Evolutionary conservation across 306 rosid genomes (phyloP), one percentile per base, ranked within the genome.

Genomic region (Vigna angularis): DNA sequence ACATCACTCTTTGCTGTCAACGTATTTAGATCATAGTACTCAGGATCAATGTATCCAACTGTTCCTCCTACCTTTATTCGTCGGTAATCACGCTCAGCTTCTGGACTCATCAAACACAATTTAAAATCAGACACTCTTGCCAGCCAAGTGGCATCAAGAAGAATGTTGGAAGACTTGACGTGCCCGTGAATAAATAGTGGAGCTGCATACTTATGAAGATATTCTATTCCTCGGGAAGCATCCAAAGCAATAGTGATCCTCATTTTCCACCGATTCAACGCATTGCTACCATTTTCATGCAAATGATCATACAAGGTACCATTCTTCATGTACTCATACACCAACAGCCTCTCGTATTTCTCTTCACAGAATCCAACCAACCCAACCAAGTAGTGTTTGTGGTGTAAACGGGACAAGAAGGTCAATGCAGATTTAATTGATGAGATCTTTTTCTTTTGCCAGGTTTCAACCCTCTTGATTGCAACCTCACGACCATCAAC

Each of bases 81-180:
- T 30, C 5, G 32, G 32, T 30, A 30, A 30, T 30, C 32, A 30
- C 32, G 0, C 32, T 30, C 32, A 30, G 32, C 32, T 30, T 30
- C 32, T 30, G 4, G 4, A 30, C 32, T 81, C 55, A 50, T 1
- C 17, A 7, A 50, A 0, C 93, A 90, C 64, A 92, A 72, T 36
- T 91, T 94, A 7, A 92, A 90, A 84, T 88, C 97, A 6, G 93
- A 88, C 1, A 92, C 94, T 72, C 89, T 88, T 0, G 91, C 97
- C 0, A 84, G 81, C 94, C 94, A 90, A 53, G 59, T 84, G 0
- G 69, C 75, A 14, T 92, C 97, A 3, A 92, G 81, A 17, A 92
- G 85, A 49, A 92, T 92, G 82, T 92, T 92, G 2, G 93, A 88
- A 4, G 94, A 90, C 78, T 92, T 92, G 4, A 92, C 90, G 56